phyloP scores from a whole-genome alignment of 805 yeast genomes.

The Yueomyces sinensis region DNA sequence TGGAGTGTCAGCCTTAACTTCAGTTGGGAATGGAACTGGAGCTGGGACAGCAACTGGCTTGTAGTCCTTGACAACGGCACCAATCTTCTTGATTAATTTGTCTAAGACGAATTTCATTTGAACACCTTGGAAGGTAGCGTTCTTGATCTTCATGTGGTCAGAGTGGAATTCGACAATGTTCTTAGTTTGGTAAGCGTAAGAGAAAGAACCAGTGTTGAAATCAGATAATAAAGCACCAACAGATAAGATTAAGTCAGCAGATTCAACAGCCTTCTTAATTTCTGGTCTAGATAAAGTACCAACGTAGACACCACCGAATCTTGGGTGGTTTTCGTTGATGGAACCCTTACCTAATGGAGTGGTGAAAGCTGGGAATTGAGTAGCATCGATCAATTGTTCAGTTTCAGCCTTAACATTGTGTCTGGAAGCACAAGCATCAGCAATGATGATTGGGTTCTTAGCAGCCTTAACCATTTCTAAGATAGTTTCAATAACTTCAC shows the following conservation, averaged over 20 bases:
- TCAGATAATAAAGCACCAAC: constrained; percentile 78
- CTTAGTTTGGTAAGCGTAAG: constrained; percentile 61
- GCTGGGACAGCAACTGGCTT: constrained; percentile 43
- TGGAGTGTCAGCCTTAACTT: constrained; percentile 31
- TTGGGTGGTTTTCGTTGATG: constrained; percentile 55
- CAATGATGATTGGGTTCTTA: constrained; percentile 58
- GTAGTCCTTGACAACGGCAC: constrained; percentile 29
- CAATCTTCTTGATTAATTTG: constrained; percentile 28
- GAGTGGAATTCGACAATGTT: constrained; percentile 72
- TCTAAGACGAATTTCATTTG: constrained; percentile 50
- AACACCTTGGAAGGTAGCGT: constrained; percentile 58
- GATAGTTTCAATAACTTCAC: constrained; percentile 44
- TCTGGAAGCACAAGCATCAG: constrained; percentile 80
- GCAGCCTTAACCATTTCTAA: constrained; percentile 42
- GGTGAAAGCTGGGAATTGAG: constrained; percentile 70
- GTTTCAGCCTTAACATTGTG: constrained; percentile 59
- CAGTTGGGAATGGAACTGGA: constrained; percentile 32
- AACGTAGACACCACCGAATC: constrained; percentile 77
- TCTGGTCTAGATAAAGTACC: constrained; percentile 68
- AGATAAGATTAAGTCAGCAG: constrained; percentile 61
- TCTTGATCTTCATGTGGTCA: constrained; percentile 56
- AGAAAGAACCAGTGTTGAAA: constrained; percentile 82
- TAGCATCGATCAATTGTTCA: constrained; percentile 42
- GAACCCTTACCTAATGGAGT: constrained; percentile 88
- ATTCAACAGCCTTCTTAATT: constrained; percentile 59